Conservation (phyloP, 345 rosid species). For the Dovyalis caffra region DNA sequence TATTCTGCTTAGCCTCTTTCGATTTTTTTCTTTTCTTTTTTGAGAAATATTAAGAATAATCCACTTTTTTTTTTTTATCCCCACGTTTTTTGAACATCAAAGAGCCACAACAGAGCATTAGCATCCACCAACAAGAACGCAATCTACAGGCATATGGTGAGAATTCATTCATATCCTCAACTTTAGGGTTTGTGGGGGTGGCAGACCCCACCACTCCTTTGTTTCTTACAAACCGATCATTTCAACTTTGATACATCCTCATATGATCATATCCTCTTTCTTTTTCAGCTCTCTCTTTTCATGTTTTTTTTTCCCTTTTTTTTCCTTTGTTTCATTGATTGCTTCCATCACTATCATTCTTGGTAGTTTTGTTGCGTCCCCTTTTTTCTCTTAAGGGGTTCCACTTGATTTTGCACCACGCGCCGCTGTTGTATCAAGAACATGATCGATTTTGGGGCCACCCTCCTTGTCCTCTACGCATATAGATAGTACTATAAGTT, state of each 20-base stretch:
- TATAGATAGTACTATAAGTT: neutral
- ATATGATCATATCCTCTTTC: neutral
- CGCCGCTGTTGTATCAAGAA: constrained; percentile 17
- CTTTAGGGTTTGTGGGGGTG: neutral
- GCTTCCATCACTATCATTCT: constrained; percentile 15
- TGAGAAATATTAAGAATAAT: no score
- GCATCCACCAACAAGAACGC: no score
- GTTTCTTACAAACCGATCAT: neutral
- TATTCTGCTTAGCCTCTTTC: no score
- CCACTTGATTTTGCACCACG: constrained; percentile 6
- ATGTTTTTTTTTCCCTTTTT: constrained; percentile 6
- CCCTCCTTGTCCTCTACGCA: neutral
- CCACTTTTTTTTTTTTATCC: no score
- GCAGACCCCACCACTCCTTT: constrained; percentile 4
- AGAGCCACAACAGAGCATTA: no score
- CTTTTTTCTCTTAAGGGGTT: neutral
- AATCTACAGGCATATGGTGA: neutral
- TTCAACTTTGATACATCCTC: neutral
- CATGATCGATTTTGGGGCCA: neutral
- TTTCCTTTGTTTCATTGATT: constrained; percentile 24
- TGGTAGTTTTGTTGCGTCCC: constrained; percentile 3
- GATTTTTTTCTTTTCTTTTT: no score
- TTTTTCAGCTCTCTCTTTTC: neutral
- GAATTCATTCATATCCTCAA: neutral
- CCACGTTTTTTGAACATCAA: no score